Conservation (phyloP, 805 yeast species). For the Zygosaccharomyces lentus region DNA sequence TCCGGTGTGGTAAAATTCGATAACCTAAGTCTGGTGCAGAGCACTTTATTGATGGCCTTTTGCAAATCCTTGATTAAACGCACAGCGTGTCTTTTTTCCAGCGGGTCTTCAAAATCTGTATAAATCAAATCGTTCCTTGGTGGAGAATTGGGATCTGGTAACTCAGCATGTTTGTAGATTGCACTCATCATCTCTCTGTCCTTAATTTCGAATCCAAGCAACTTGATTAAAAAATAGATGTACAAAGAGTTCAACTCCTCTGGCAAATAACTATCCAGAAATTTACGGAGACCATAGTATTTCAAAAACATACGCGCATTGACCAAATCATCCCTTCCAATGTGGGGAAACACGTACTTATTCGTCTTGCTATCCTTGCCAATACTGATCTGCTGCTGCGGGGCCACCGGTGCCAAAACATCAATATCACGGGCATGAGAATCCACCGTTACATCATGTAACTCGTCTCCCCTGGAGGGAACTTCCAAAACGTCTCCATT, state of each 20-base stretch:
- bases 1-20: conserved; percentile 53
- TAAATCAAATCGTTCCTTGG: conserved; percentile 18
- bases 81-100: conserved; percentile 44
- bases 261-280: conserved; percentile 60
- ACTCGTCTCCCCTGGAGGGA: conserved; percentile 16
- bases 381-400: conserved; percentile 25
- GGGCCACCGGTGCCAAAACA: conserved; percentile 18
- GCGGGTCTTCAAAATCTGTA: conserved; percentile 32
- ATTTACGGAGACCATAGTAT: conserved; percentile 52
- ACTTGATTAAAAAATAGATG: conserved; percentile 50
- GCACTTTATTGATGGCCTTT: conserved; percentile 61
- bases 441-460: conserved; percentile 23
- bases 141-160: conserved; percentile 13
- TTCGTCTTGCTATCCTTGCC: conserved; percentile 27
- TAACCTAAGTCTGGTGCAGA: conserved; percentile 51
- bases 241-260: conserved; percentile 55
- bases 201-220: conserved; percentile 56
- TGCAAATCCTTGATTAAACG: conserved; percentile 51
- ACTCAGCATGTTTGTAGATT: conserved; percentile 26
- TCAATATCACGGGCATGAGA: conserved; percentile 14
- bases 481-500: conserved; percentile 7
- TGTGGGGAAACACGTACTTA: conserved; percentile 35
- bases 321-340: conserved; percentile 42
- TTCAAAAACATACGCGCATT: conserved; percentile 53
- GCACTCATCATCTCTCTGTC: conserved; percentile 35